Evolutionary conservation across 1,139 yeast species (phyloP), one percentile per base, ranked within the genome.

Genomic region (Suhomyces choctaworum): DNA sequence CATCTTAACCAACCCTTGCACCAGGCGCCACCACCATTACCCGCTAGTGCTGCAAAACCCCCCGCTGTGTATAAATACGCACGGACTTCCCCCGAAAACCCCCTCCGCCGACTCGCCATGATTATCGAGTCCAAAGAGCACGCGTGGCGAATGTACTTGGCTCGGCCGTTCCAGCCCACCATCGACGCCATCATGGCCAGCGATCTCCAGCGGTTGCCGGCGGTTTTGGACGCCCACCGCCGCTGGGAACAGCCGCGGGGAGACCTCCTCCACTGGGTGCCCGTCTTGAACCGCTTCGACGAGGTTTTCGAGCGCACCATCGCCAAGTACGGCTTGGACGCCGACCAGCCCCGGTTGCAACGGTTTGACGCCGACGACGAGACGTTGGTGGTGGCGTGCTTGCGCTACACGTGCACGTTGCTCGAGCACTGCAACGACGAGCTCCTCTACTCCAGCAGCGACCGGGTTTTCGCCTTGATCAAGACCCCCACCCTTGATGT

Each of bases 191-290:
- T 76, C 19, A 55, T 60, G 22, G 42, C 47, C 4, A 55, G 67
- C 37, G 55, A 62, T 3, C 43, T 50, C n/a, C 46, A 47, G 8
- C 62, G 62, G 30, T 63, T 76, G 34, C 64, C 71, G 1, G 35
- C 36, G 5, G 47, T 47, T 25, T 54, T 74, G 28, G 39, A 41
- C 6, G 47, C 45, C 10, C 60, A 70, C 41, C 46, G 62, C 41
- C 37, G 33, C 24, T 82, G 92, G 90, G 75, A 77, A 42, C 66
- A 82, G 29, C 84, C 90, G 3, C 69, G 80, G 40, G 89, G 88
- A 19, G 90, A 86, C 47, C 59, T 90, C 29, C 74, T 75, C 46
- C 82, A 81, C 42, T 90, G 96, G 95, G 73, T 86, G 14, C 74
- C 82, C 0, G 77, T 87, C 1, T 65, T 90, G 46, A 84, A 89